These are phyloP conservation scores for Piromyces sp. DNA, from an alignment of 192 early-diverging fungal species.

Conservation along the genomic window DNA sequence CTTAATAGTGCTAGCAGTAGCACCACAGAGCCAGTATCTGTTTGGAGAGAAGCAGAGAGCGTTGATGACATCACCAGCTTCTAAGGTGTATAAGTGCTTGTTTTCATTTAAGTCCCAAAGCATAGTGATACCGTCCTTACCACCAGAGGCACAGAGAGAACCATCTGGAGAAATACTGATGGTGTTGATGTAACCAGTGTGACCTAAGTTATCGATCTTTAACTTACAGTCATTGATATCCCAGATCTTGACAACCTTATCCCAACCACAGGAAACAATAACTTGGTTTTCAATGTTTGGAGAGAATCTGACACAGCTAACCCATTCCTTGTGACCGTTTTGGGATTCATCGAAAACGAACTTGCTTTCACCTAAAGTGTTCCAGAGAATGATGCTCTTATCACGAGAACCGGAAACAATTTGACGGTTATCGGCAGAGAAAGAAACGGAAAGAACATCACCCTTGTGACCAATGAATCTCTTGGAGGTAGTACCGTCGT, in stretches of 20 bases:
- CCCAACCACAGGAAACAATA: slow-evolving; percentile 96
- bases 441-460: slow-evolving; percentile 96
- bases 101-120: slow-evolving; percentile 99
- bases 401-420: slow-evolving; percentile 97
- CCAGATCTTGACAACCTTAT: slow-evolving; percentile 99
- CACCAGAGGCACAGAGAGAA: slow-evolving; percentile 98
- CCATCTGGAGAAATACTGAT: slow-evolving; percentile 98
- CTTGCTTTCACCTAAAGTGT: slow-evolving; percentile 99
- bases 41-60: slow-evolving; percentile 97
- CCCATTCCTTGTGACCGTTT: slow-evolving; percentile 95
- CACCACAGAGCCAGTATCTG: slow-evolving; percentile 99
- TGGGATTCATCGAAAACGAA: slow-evolving; percentile 70
- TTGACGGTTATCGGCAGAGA: slow-evolving; percentile 99
- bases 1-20: slow-evolving; percentile 87
- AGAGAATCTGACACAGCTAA: slow-evolving; percentile 97
- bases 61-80: slow-evolving; percentile 90
- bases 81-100: slow-evolving; percentile 99
- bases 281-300: slow-evolving; percentile 96
- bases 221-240: slow-evolving; percentile 97
- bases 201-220: slow-evolving; percentile 97
- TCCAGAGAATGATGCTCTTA: slow-evolving; percentile 99
- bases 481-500: slow-evolving; percentile 84
- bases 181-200: slow-evolving; percentile 94
- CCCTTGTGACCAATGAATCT: slow-evolving; percentile 93
- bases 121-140: slow-evolving; percentile 97